phyloP scores from a whole-genome alignment of 2,329 filamentous ascomycete genomes.

The Microascus cirrosus region DNA sequence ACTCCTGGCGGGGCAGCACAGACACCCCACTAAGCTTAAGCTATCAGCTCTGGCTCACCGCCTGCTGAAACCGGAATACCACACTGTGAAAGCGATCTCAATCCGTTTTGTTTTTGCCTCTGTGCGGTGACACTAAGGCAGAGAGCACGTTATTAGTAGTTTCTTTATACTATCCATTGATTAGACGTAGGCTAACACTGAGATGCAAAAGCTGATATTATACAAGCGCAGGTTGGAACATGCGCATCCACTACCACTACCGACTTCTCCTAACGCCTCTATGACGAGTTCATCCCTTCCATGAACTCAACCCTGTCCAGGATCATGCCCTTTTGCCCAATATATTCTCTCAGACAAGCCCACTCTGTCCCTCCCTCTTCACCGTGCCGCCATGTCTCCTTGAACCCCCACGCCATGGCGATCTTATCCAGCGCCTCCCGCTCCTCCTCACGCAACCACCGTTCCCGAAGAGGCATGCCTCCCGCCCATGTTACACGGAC shows the following conservation, averaged over 20 bases:
- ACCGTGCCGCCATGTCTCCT: slow-evolving; percentile 65
- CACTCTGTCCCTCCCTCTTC: slow-evolving; percentile 89
- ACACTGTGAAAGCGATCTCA: background rate
- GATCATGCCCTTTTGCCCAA: slow-evolving; percentile 76
- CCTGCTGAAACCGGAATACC: background rate
- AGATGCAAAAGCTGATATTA: background rate
- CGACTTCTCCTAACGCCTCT: background rate
- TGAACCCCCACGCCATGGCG: slow-evolving; percentile 85
- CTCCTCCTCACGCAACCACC: slow-evolving; percentile 87
- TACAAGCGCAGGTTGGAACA: background rate
- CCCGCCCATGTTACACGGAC: slow-evolving; percentile 81
- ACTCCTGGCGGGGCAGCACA: background rate
- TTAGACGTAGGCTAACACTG: background rate
- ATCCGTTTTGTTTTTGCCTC: too few species aligned
- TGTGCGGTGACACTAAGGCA: too few species aligned
- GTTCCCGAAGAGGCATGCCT: slow-evolving; percentile 66
- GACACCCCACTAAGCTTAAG: background rate
- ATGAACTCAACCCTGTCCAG: slow-evolving; percentile 83
- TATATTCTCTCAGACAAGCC: slow-evolving; percentile 74
- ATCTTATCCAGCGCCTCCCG: slow-evolving; percentile 76
- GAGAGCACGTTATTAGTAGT: too few species aligned
- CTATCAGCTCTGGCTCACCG: background rate
- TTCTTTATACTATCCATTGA: background rate
- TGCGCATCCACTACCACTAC: background rate
- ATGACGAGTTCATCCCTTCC: slow-evolving; percentile 61